Percentiles rank a stretch among this genome's conserved stretches.
These are phyloP conservation scores for Hemileccinum rubropunctum DNA, from an alignment of 768 basidiomycete genomes.

Conservation along the genomic window DNA sequence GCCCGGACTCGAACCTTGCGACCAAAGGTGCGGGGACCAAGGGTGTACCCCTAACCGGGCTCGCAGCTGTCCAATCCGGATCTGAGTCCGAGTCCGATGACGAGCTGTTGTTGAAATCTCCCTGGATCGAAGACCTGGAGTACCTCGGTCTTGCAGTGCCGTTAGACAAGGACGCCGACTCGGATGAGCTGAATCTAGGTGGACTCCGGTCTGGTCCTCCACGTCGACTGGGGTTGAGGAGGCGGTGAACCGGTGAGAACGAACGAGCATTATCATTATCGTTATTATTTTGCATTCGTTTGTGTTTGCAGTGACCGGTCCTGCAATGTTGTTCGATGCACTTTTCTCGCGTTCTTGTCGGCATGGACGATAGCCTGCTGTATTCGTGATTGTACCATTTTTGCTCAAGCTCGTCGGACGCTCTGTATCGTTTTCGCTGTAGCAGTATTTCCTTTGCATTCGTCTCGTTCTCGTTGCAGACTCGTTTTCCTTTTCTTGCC, in stretches of 20 bases:
- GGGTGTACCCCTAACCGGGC: not conserved
- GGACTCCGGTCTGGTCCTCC: conserved; percentile 5
- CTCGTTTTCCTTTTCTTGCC: not conserved
- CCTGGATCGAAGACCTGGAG: conserved; percentile 21
- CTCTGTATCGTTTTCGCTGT: not conserved
- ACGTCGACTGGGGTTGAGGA: conserved; percentile 8
- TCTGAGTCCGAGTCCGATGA: conserved; percentile 24
- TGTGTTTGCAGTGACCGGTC: not conserved
- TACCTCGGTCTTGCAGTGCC: conserved; percentile 20
- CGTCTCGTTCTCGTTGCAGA: not conserved
- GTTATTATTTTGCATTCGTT: not conserved
- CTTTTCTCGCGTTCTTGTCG: conserved; percentile 4
- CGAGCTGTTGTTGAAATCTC: conserved; percentile 17
- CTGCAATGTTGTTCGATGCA: conserved; percentile 3
- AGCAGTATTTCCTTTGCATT: not conserved
- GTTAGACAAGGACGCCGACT: not conserved
- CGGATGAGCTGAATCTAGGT: conserved; percentile 32
- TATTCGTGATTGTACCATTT: not conserved
- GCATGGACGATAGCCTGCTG: conserved; percentile 3
- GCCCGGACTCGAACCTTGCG: conserved; percentile 25
- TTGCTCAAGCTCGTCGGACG: not conserved
- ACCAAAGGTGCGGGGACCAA: not conserved
- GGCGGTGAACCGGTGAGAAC: conserved; percentile 4
- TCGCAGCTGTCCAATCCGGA: conserved; percentile 1
- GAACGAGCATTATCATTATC: not conserved